These are phyloP conservation scores for Boletus reticuloceps DNA, from an alignment of 768 basidiomycete genomes.

Conservation along the genomic window DNA sequence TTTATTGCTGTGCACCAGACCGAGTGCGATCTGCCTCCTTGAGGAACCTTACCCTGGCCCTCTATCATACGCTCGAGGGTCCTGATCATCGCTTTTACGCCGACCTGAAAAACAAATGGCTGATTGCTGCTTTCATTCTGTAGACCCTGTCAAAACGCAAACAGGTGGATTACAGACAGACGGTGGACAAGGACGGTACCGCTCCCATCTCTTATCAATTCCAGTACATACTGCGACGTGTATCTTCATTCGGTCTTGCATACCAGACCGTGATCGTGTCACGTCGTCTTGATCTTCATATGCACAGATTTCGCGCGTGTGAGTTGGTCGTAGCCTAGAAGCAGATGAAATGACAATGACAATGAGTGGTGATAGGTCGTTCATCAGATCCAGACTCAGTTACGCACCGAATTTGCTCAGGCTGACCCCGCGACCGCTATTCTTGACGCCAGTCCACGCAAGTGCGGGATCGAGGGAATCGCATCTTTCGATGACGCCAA, in stretches of 20 bases:
- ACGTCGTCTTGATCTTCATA: slow-evolving; percentile 70
- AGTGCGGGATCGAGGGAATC: slow-evolving; percentile 92
- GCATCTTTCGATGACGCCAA: slow-evolving; percentile 45
- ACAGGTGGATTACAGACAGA: background rate
- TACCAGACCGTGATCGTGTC: background rate
- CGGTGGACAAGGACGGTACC: background rate
- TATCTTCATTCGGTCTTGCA: background rate
- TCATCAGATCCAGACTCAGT: background rate
- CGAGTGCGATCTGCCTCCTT: slow-evolving; percentile 29
- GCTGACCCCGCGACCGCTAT: slow-evolving; percentile 89
- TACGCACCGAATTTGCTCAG: slow-evolving; percentile 81
- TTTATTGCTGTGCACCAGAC: slow-evolving; percentile 38
- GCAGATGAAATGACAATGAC: background rate
- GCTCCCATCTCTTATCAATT: background rate
- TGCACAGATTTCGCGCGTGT: slow-evolving; percentile 79
- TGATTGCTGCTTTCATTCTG: background rate
- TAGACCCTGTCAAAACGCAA: background rate
- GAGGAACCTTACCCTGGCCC: slow-evolving; percentile 32
- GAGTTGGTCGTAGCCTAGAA: slow-evolving; percentile 80
- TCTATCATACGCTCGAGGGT: slow-evolving; percentile 35
- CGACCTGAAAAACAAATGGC: background rate
- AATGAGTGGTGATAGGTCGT: background rate
- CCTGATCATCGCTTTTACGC: slow-evolving; percentile 19
- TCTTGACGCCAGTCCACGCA: slow-evolving; percentile 92
- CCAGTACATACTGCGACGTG: background rate